Conservation (phyloP, 108 stramenopile species). For the Pseudonitzschia multistriata region DNA sequence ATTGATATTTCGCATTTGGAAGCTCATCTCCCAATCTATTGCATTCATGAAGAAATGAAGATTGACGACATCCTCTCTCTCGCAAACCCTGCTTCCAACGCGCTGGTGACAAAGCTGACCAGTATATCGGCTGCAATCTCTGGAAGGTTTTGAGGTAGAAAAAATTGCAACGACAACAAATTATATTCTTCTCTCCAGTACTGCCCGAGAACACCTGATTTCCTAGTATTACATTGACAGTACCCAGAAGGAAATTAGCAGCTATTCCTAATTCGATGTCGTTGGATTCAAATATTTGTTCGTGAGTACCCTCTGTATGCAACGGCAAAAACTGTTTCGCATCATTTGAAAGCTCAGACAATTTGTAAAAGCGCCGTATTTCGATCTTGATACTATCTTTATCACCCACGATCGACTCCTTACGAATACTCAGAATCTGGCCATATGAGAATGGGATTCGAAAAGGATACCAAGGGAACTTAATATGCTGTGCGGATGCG, state of each 20-base stretch:
- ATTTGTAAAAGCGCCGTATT: slow-evolving; percentile 36
- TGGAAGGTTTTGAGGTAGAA: slow-evolving; percentile 20
- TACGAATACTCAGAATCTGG: slow-evolving; percentile 36
- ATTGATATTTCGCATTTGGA: not conserved
- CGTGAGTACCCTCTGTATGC: slow-evolving; percentile 1
- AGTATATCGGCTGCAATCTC: slow-evolving; percentile 41
- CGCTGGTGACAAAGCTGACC: slow-evolving; percentile 14
- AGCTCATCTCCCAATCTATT: not conserved
- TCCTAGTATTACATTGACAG: slow-evolving; percentile 34
- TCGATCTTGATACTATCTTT: slow-evolving; percentile 22
- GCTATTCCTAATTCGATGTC: slow-evolving; percentile 27
- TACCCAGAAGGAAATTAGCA: slow-evolving; percentile 39
- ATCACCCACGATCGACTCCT: not conserved
- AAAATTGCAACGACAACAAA: slow-evolving; percentile 34
- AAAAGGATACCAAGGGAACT: slow-evolving; percentile 42
- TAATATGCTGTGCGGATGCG: not conserved
- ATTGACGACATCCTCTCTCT: slow-evolving; percentile 18
- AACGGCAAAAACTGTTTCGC: slow-evolving; percentile 17
- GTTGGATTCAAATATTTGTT: slow-evolving; percentile 60
- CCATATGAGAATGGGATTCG: slow-evolving; percentile 30
- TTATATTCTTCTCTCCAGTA: not conserved
- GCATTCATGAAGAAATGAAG: not conserved
- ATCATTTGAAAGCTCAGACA: slow-evolving; percentile 24
- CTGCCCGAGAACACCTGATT: slow-evolving; percentile 14
- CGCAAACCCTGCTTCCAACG: slow-evolving; percentile 30